A percentile compares a stretch with the other conserved stretches of the same genome.
Evolutionary conservation across 495 filamentous ascomycete species (phyloP).

Genomic region (Choiromyces venosus): DNA sequence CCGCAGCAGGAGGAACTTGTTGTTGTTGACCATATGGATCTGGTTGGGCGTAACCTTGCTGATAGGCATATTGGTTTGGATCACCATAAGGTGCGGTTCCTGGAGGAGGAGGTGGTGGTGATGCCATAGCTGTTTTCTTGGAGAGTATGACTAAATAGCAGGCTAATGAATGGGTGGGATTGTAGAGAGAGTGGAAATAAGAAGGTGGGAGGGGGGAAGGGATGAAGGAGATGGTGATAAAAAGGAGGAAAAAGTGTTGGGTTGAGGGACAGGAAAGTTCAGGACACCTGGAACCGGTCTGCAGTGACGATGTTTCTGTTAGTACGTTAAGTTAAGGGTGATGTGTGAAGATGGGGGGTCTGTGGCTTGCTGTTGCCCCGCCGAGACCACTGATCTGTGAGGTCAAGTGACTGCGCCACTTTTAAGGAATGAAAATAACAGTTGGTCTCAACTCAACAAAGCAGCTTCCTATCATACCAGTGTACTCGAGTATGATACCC

Average conservation of each 20-base stretch:
- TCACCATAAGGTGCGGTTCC: constrained; percentile 35
- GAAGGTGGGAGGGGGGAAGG: background rate
- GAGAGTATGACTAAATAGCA: constrained; percentile 14
- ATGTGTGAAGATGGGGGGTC: constrained; percentile 36
- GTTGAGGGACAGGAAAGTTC: background rate
- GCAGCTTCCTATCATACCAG: background rate
- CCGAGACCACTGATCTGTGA: background rate
- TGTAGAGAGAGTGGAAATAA: background rate
- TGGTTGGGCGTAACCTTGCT: constrained; percentile 29
- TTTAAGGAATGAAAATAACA: background rate
- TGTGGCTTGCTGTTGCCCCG: constrained; percentile 6
- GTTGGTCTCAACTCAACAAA: background rate
- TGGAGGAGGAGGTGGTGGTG: constrained; percentile 37
- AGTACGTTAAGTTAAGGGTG: constrained; percentile 14
- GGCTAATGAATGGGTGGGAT: background rate
- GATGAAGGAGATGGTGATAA: background rate
- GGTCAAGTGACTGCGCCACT: background rate
- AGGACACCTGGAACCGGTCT: constrained; percentile 20
- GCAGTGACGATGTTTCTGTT: constrained; percentile 6
- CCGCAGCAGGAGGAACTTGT: constrained; percentile 51
- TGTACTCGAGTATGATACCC: background rate
- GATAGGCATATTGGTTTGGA: constrained; percentile 35
- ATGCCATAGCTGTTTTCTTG: constrained; percentile 36
- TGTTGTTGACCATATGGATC: constrained; percentile 53
- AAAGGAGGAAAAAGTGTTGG: constrained; percentile 1